A percentile compares a stretch with the other conserved stretches of the same genome.
Evolutionary conservation across 139 green algal genomes (phyloP).

Genomic region (Gonium pectorale): DNA sequence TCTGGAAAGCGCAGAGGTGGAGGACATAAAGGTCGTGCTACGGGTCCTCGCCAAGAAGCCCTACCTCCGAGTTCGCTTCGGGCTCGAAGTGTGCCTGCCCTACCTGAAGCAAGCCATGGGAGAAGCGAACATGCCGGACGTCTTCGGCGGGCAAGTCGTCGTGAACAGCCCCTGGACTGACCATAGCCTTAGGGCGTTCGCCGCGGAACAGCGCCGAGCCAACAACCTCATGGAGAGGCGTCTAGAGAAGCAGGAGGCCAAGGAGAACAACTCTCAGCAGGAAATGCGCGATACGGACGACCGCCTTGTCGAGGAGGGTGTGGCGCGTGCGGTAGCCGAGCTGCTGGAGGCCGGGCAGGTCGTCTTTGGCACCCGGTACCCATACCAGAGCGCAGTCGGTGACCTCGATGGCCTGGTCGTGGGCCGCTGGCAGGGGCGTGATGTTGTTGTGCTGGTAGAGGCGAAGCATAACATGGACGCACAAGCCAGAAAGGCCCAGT

Average conservation of each 20-base stretch:
- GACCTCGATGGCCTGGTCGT: slow-evolving; percentile 28
- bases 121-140: slow-evolving; percentile 11
- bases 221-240: slow-evolving; percentile 6
- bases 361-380: background rate
- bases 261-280: slow-evolving; percentile 11
- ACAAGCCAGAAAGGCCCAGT: background rate
- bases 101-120: slow-evolving; percentile 20
- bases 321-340: background rate
- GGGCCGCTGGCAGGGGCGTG: background rate
- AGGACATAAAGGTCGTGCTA: slow-evolving; percentile 5
- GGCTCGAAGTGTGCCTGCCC: slow-evolving; percentile 6
- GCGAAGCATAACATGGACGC: slow-evolving; percentile 42
- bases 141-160: slow-evolving; percentile 3
- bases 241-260: background rate
- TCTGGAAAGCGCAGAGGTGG: background rate
- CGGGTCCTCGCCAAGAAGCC: slow-evolving; percentile 7
- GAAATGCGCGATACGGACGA: slow-evolving; percentile 29
- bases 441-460: slow-evolving; percentile 33
- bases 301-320: slow-evolving; percentile 22
- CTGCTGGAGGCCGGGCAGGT: slow-evolving; percentile 22
- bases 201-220: background rate
- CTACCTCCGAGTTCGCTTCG: slow-evolving; percentile 10
- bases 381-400: background rate
- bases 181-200: background rate
- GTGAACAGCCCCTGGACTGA: slow-evolving; percentile 23